Evolutionary conservation across 1,139 yeast genomes (phyloP), one percentile per base, ranked within the genome.

Genomic region (Suhomyces guaymorum): DNA sequence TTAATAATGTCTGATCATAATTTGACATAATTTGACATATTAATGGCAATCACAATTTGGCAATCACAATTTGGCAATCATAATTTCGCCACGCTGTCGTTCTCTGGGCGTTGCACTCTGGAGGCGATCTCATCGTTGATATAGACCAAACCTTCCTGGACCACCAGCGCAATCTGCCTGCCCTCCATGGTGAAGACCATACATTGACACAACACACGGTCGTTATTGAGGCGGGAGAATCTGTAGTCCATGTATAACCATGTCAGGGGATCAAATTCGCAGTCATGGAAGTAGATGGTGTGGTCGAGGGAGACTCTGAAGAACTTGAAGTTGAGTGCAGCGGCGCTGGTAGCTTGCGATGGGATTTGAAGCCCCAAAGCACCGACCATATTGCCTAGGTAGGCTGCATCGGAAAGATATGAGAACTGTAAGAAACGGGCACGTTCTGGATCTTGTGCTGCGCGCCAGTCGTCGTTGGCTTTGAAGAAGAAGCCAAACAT

Each of bases 251-350:
- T 59, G 33, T 59, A 63, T 29, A 59, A 49, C 73, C 74, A 70
- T 18, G 60, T 49, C 5, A 61, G 61, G 2, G 72, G 73, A 41
- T 69, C 70, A 35, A 68, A 68, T 28, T 58, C 60, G 31, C 59
- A 70, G 39, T 69, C 74, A 42, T 70, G 75, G 47, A 65, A 65
- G 41, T 57, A 66, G 7, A 70, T 54, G 7, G 67, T 47, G 41
- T 70, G 75, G 49, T 70, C 75, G 36, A 70, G 55, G 6, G 72
- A 65, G 3, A 69, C 67, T 4, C 66, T 59, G 42, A 69, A 66
- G 33, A 61, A 66, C 41, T 53, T 38, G 4, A 46, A 38, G 6
- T 37, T 8, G 3, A 34, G 35, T n/a, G n/a, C n/a, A 8, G 19
- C 30, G 1, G 11, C 20, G n/a, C 19, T 17, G 9, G 32, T 10